Conservation (phyloP, 176 grass and related monocot genomes). For the Carex pumila region DNA sequence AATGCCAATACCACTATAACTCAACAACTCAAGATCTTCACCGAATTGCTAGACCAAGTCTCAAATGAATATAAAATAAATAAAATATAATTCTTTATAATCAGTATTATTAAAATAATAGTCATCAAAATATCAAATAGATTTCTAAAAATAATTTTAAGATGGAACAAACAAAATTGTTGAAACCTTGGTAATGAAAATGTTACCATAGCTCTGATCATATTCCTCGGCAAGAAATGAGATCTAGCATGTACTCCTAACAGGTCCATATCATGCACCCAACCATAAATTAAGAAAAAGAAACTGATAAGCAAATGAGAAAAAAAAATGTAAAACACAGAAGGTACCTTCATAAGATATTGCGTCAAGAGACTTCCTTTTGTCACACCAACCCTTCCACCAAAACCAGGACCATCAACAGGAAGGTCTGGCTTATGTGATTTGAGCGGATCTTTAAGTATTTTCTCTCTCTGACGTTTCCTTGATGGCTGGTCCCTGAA, state of each 20-base stretch:
- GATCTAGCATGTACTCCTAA: neutral
- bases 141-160: no score
- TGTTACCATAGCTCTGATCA: no score
- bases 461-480: slow-evolving; percentile 85
- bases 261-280: neutral
- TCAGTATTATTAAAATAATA: no score
- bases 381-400: slow-evolving; percentile 86
- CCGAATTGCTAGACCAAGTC: neutral
- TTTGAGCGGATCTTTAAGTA: slow-evolving; percentile 82
- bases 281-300: neutral
- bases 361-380: slow-evolving; percentile 94
- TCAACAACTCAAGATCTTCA: neutral
- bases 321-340: neutral
- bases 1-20: neutral
- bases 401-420: slow-evolving; percentile 80
- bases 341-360: slow-evolving; percentile 81
- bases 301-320: neutral
- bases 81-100: neutral
- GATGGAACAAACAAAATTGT: no score
- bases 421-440: slow-evolving; percentile 89
- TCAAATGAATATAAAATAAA: slow-evolving; percentile 6
- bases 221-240: neutral
- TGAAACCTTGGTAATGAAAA: no score
- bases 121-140: no score
- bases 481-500: slow-evolving; percentile 90